These are phyloP conservation scores for Candida michaelii DNA, from an alignment of 805 yeast species.

Conservation along the genomic window DNA sequence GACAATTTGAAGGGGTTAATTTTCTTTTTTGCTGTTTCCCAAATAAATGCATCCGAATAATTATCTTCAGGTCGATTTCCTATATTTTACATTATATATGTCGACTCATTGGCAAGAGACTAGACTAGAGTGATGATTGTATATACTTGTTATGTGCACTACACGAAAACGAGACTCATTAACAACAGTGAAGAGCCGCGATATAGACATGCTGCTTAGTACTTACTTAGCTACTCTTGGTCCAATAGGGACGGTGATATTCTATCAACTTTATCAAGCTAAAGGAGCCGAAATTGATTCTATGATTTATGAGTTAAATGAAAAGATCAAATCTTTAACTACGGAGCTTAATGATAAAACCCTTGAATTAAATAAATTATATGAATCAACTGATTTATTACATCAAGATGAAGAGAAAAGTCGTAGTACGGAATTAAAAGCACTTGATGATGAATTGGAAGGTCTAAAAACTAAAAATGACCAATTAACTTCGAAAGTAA, in stretches of 20 bases:
- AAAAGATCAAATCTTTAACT: slow-evolving; percentile 11
- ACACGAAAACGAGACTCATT: too few relatives aligned
- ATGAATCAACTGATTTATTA: slow-evolving; percentile 9
- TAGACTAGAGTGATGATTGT: too few relatives aligned
- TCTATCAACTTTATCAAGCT: slow-evolving; percentile 21
- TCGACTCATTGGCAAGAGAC: too few relatives aligned
- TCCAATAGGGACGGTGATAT: slow-evolving; percentile 19
- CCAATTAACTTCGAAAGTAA: neutral
- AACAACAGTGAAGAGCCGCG: too few relatives aligned
- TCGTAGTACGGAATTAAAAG: neutral
- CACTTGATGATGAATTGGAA: neutral
- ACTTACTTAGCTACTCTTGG: slow-evolving; percentile 20
- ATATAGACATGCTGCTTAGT: slow-evolving; percentile 3
- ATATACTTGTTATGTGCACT: too few relatives aligned
- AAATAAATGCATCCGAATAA: too few relatives aligned
- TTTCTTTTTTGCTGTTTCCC: too few relatives aligned
- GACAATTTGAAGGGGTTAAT: too few relatives aligned
- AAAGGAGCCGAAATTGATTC: slow-evolving; percentile 18
- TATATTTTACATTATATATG: too few relatives aligned
- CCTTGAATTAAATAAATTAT: slow-evolving; percentile 11
- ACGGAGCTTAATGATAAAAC: slow-evolving; percentile 9
- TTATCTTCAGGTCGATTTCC: too few relatives aligned
- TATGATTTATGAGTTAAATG: slow-evolving; percentile 12
- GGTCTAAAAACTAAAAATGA: neutral
- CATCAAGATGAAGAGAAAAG: slow-evolving; percentile 1